Evolutionary conservation across 805 yeast species (phyloP), one percentile per base, ranked within the genome.

Genomic region (Kazachstania bromeliacearum): DNA sequence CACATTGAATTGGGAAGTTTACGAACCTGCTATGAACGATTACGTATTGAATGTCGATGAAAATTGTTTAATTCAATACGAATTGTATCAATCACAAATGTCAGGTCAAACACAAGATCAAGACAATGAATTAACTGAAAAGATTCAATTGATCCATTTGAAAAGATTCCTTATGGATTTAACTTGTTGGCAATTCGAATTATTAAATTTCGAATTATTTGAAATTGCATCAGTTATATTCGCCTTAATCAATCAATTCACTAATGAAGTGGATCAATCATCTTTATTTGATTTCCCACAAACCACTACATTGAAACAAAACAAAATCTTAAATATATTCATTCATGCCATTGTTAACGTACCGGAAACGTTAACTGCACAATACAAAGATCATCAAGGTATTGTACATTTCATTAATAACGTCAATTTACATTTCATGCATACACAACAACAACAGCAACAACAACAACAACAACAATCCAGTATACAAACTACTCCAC

Each of bases 1-100:
- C 44, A 82, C 82, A 4, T 69, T 87, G 50, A 78, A 73, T 44
- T 85, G 85, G 95, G 66, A 67, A 24, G 63, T 85, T 36, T 71
- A 71, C 32, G 84, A 77, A 44, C 85, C 94, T 2, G 69, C 71
- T 43, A 51, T 69, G 30, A 66, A 63, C 35, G 70, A 71, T 42
- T 77, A 70, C 60, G 55, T 63, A 20, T 48, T 68, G 37, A 60
- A 61, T 36, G 62, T 60, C 30, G 63, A 63, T 40, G 71, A 66
- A 40, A 63, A 47, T 65, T 74, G 63, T 56, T 56, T 55, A 42
- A 59, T 57, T 21, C 68, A 57, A 45, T 55, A 64, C 37, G 62
- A 60, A 35, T 51, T 50, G 30, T 49, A 54, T 45, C 53, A 56
- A 37, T 52, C 55, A 38, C 60, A 55, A 38, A 38, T 53, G 13